phyloP scores from a whole-genome alignment of 805 yeast species.

The Priceomyces fermenticarens region DNA sequence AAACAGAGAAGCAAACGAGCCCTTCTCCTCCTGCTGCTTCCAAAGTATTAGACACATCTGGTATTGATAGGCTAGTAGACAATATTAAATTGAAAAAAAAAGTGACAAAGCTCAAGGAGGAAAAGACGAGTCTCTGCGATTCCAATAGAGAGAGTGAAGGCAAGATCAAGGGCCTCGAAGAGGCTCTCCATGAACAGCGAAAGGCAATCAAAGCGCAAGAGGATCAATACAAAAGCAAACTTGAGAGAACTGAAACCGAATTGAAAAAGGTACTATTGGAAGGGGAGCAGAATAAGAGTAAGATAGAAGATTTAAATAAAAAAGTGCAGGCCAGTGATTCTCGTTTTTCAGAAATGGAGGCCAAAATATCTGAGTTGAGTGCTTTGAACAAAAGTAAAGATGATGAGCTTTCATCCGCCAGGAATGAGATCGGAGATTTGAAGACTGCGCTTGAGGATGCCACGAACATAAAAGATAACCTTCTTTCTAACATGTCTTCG shows the following conservation, averaged over 20 bases:
- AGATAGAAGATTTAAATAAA: slow-evolving; percentile 10
- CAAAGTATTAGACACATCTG: slow-evolving; percentile 31
- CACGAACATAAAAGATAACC: slow-evolving; percentile 51
- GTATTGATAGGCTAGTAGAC: slow-evolving; percentile 42
- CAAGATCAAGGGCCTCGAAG: slow-evolving; percentile 6
- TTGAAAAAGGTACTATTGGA: slow-evolving; percentile 7
- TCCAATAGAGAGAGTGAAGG: slow-evolving; percentile 8
- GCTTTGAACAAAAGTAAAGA: slow-evolving; percentile 9
- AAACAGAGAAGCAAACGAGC: slow-evolving; percentile 1
- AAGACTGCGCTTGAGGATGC: slow-evolving; percentile 20
- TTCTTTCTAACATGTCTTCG: slow-evolving; percentile 64
- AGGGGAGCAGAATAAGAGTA: slow-evolving; percentile 8
- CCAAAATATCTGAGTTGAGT: slow-evolving; percentile 11
- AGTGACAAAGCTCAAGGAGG: slow-evolving; percentile 16
- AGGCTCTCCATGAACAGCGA: slow-evolving; percentile 9
- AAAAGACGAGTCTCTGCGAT: slow-evolving; percentile 10
- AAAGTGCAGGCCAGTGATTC: slow-evolving; percentile 11
- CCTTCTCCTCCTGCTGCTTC: slow-evolving; percentile 4
- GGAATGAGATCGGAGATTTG: slow-evolving; percentile 9
- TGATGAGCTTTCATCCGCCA: too few relatives aligned
- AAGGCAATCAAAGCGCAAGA: slow-evolving; percentile 2
- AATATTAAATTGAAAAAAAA: slow-evolving; percentile 36
- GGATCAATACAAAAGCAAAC: not conserved
- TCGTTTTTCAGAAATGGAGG: slow-evolving; percentile 13
- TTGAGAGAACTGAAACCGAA: slow-evolving; percentile 8